Conservation (phyloP, 805 yeast genomes). For the Lachancea sp. region DNA sequence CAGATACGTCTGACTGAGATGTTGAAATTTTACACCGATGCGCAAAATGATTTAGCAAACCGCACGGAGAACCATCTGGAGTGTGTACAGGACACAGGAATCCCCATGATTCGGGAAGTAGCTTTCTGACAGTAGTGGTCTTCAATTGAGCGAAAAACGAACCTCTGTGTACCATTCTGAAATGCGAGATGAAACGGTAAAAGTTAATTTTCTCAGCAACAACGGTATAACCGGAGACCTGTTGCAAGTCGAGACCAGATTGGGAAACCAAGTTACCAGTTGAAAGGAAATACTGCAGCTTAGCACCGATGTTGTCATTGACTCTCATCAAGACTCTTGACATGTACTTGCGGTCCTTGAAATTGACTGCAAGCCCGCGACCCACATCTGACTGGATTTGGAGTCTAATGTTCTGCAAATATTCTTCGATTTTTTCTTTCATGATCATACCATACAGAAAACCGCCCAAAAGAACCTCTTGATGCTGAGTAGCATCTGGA, state of each 20-base stretch:
- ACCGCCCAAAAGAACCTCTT: constrained; percentile 92
- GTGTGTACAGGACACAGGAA: constrained; percentile 98
- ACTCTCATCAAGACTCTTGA: constrained; percentile 67
- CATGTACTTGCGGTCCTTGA: constrained; percentile 79
- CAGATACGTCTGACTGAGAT: constrained; percentile 61
- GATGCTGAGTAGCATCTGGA: constrained; percentile 99
- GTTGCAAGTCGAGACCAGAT: constrained; percentile 95
- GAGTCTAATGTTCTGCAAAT: constrained; percentile 60
- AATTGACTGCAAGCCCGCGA: constrained; percentile 76
- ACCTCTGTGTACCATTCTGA: constrained; percentile 99
- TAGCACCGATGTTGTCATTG: constrained; percentile 91
- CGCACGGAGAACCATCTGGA: constrained; percentile 99
- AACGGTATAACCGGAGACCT: constrained; percentile 95
- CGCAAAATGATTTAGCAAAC: constrained; percentile 91
- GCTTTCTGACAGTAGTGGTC: constrained; percentile 93
- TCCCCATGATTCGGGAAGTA: constrained; percentile 98
- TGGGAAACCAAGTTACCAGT: constrained; percentile 97
- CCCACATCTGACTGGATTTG: constrained; percentile 76
- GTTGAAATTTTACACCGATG: constrained; percentile 91
- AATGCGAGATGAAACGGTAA: constrained; percentile 95
- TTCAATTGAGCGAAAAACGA: constrained; percentile 97
- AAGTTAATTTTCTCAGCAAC: constrained; percentile 98
- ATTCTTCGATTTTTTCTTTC: constrained; percentile 94
- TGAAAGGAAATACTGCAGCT: constrained; percentile 86
- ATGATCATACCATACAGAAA: constrained; percentile 94